These are phyloP conservation scores for Trypanosoma theileri DNA, from an alignment of 208 protist genomes.

Conservation along the genomic window DNA sequence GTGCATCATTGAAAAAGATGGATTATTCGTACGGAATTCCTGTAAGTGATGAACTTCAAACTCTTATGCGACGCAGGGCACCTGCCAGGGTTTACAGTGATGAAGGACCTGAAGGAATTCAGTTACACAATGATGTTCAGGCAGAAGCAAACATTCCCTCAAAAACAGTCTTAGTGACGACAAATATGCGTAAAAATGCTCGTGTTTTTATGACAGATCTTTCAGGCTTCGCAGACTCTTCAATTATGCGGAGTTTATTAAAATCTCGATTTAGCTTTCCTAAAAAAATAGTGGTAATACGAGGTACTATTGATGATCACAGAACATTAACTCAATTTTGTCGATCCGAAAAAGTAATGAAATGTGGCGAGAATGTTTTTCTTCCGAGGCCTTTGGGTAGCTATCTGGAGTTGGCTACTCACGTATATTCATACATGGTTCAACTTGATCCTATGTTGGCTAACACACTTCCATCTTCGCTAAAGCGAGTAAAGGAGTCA, in stretches of 20 bases:
- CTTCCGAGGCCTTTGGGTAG: slow-evolving; percentile 27
- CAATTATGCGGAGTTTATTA: slow-evolving; percentile 60
- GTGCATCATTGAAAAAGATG: slow-evolving; percentile 42
- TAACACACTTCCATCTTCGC: slow-evolving; percentile 38
- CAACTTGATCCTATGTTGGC: slow-evolving; percentile 66
- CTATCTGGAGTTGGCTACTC: slow-evolving; percentile 74
- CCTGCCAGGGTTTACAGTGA: slow-evolving; percentile 58
- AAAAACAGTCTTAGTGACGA: slow-evolving; percentile 45
- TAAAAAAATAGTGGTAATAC: slow-evolving; percentile 78
- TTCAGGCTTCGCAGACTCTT: slow-evolving; percentile 63
- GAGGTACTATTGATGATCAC: slow-evolving; percentile 53
- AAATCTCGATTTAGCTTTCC: slow-evolving; percentile 66
- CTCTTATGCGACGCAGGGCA: slow-evolving; percentile 60
- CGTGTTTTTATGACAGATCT: slow-evolving; percentile 74
- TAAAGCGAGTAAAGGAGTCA: slow-evolving; percentile 62
- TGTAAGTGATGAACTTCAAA: slow-evolving; percentile 71
- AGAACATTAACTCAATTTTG: slow-evolving; percentile 66
- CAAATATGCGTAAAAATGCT: slow-evolving; percentile 37
- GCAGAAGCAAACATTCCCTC: slow-evolving; percentile 83
- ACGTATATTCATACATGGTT: slow-evolving; percentile 82
- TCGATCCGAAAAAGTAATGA: slow-evolving; percentile 70
- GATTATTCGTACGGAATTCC: slow-evolving; percentile 82
- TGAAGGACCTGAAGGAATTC: slow-evolving; percentile 54
- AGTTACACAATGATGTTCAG: slow-evolving; percentile 81
- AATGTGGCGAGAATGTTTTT: slow-evolving; percentile 76